These are phyloP conservation scores for Withania somnifera DNA, from an alignment of 305 asterid genomes.

Conservation along the genomic window DNA sequence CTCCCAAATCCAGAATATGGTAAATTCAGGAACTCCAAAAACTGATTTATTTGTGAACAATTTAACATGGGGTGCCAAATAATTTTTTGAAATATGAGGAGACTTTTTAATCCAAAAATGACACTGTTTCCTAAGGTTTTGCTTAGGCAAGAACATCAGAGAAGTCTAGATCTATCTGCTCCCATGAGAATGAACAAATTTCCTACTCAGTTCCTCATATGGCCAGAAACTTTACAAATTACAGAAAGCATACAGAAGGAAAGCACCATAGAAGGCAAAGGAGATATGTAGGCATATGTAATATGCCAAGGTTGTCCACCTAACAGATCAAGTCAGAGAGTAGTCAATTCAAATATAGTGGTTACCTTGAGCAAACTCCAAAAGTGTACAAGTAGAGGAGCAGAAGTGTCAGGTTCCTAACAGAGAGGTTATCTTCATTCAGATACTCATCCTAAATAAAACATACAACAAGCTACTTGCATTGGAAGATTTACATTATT, in stretches of 20 bases:
- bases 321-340: background rate
- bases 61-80: no score
- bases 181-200: background rate
- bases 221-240: background rate
- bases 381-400: slow-evolving; percentile 65
- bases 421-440: slow-evolving; percentile 79
- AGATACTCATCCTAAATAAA: slow-evolving; percentile 67
- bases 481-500: background rate
- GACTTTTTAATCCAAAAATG: background rate
- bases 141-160: background rate
- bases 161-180: background rate
- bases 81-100: background rate
- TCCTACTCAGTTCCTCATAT: background rate
- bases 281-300: background rate
- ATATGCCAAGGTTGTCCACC: background rate
- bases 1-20: background rate
- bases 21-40: background rate
- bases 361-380: slow-evolving; percentile 79
- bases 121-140: background rate
- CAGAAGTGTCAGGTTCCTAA: slow-evolving; percentile 72
- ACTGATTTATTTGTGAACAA: background rate
- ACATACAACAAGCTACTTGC: slow-evolving; percentile 1
- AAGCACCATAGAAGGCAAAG: background rate
- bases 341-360: background rate
- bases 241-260: background rate